Conservation (phyloP, 139 green algal genomes). For the Nannochloris sp. region DNA sequence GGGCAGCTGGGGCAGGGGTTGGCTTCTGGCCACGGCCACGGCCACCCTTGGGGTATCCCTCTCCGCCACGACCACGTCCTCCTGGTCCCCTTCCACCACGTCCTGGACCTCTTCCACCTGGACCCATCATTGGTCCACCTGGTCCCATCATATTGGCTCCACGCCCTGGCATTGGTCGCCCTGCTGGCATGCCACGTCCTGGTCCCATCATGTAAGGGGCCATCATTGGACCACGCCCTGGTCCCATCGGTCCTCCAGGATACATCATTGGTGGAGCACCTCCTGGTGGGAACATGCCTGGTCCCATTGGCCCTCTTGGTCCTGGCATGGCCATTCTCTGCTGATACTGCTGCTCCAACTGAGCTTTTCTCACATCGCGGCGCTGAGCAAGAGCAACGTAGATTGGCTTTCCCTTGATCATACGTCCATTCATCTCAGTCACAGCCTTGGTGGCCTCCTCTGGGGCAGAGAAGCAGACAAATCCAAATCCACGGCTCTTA, state of each 20-base stretch:
- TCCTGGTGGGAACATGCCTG: slow-evolving; percentile 23
- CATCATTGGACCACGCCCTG: slow-evolving; percentile 20
- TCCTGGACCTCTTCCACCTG: slow-evolving; percentile 9
- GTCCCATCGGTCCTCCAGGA: slow-evolving; percentile 12
- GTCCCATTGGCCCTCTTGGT: slow-evolving; percentile 36
- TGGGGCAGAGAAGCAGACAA: slow-evolving; percentile 81
- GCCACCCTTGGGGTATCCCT: slow-evolving; percentile 7
- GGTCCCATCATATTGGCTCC: slow-evolving; percentile 1
- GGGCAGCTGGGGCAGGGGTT: slow-evolving; percentile 1
- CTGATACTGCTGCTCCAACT: slow-evolving; percentile 64
- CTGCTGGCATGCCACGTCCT: slow-evolving; percentile 13
- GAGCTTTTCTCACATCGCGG: slow-evolving; percentile 62
- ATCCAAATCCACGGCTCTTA: slow-evolving; percentile 81
- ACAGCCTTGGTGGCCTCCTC: slow-evolving; percentile 79
- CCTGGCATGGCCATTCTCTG: slow-evolving; percentile 20
- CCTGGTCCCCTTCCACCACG: slow-evolving; percentile 12
- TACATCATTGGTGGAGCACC: slow-evolving; percentile 31
- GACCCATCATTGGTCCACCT: neutral
- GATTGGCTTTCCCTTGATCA: slow-evolving; percentile 78
- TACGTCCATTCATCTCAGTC: slow-evolving; percentile 73
- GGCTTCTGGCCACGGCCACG: slow-evolving; percentile 22
- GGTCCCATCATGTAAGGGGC: slow-evolving; percentile 21
- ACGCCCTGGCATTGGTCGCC: slow-evolving; percentile 8
- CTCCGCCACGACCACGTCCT: neutral
- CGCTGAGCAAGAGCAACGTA: slow-evolving; percentile 86